These are phyloP conservation scores for Hanseniaspora pseudoguilliermondii DNA, from an alignment of 805 yeast genomes.

Conservation along the genomic window DNA sequence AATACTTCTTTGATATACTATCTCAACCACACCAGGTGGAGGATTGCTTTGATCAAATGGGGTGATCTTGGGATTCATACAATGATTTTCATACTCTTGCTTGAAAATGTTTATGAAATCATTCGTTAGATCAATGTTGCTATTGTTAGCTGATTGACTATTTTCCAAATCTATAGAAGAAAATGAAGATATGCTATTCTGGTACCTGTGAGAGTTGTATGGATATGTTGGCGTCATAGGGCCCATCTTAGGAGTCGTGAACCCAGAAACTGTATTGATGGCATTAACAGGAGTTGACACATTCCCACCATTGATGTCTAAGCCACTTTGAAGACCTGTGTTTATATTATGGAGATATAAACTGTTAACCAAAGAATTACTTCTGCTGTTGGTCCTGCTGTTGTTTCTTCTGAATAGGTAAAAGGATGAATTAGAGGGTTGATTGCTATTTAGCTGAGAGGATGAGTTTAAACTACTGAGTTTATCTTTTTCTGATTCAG, in stretches of 20 bases:
- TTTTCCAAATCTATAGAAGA: slow-evolving; percentile 15
- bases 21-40: slow-evolving; percentile 52
- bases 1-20: slow-evolving; percentile 39
- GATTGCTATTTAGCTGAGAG: slow-evolving; percentile 6
- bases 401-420: slow-evolving; percentile 9
- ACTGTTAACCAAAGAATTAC: slow-evolving; percentile 6
- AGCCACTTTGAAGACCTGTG: neutral
- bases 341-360: slow-evolving; percentile 3
- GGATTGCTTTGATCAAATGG: slow-evolving; percentile 57
- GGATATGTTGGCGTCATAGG: slow-evolving; percentile 12
- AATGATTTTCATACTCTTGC: slow-evolving; percentile 36
- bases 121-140: slow-evolving; percentile 20
- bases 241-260: slow-evolving; percentile 2
- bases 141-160: slow-evolving; percentile 7
- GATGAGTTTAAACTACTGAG: neutral
- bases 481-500: neutral
- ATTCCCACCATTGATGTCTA: neutral
- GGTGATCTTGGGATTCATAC: slow-evolving; percentile 48
- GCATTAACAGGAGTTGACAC: neutral
- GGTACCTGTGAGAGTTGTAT: slow-evolving; percentile 17
- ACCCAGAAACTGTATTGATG: neutral
- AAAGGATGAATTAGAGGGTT: neutral
- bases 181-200: slow-evolving; percentile 22
- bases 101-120: slow-evolving; percentile 36
- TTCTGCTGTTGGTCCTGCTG: slow-evolving; percentile 12